Evolutionary conservation across 305 asterid species (phyloP).

Genomic region (Plantago rigida): DNA sequence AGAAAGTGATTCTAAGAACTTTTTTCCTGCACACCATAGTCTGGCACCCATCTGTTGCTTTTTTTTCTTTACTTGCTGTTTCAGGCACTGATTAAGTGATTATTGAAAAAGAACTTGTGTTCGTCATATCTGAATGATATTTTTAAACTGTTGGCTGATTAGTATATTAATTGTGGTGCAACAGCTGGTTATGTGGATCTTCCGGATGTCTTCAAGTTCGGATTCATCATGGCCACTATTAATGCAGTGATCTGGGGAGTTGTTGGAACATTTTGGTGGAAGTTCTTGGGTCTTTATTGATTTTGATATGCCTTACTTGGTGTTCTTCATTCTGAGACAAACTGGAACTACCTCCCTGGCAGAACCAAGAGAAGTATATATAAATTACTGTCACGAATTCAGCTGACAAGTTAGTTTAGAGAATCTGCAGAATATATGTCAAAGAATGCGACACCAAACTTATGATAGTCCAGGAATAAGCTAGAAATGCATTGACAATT

Average conservation of each 20-base stretch:
- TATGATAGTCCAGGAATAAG: constrained; percentile 25
- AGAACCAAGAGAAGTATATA: constrained; percentile 17
- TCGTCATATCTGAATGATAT: constrained; percentile 8
- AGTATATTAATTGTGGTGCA: constrained; percentile 15
- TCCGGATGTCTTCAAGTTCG: constrained; percentile 74
- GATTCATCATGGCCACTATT: constrained; percentile 69
- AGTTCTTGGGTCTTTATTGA: constrained; percentile 78
- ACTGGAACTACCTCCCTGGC: not conserved
- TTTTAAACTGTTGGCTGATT: constrained; percentile 26
- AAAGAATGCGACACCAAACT: constrained; percentile 4
- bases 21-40: too few relatives aligned
- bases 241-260: constrained; percentile 73
- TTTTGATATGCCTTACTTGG: constrained; percentile 20
- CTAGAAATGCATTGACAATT: constrained; percentile 1
- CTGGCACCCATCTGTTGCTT: too few relatives aligned
- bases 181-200: constrained; percentile 94
- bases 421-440: constrained; percentile 17
- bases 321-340: constrained; percentile 20
- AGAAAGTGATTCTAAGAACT: too few relatives aligned
- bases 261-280: constrained; percentile 84
- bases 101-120: too few relatives aligned
- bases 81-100: too few relatives aligned
- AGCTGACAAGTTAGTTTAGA: constrained; percentile 27
- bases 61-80: too few relatives aligned
- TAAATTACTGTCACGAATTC: constrained; percentile 1